These are phyloP conservation scores for Chlamydomonas sp. DNA, from an alignment of 139 green algal species.

Conservation along the genomic window DNA sequence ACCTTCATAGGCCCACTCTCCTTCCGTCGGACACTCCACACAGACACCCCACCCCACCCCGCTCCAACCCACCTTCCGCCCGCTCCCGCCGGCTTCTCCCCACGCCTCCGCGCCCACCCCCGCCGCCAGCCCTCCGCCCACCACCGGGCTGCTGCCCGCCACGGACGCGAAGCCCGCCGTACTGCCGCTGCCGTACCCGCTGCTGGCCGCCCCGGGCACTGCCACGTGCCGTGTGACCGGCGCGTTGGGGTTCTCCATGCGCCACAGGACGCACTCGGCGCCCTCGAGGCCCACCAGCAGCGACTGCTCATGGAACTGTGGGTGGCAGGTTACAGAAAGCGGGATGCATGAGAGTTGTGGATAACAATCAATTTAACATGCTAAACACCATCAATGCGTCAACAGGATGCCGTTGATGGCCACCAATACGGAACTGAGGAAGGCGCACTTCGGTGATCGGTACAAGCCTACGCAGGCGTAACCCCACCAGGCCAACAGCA, in stretches of 20 bases:
- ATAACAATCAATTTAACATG: not conserved
- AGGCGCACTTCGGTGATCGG: too few relatives aligned
- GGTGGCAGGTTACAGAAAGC: not conserved
- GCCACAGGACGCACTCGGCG: constrained; percentile 47
- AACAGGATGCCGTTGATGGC: too few relatives aligned
- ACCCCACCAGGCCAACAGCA: too few relatives aligned
- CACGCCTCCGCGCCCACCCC: not conserved
- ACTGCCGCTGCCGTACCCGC: not conserved
- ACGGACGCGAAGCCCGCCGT: not conserved
- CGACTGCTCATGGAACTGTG: constrained; percentile 49
- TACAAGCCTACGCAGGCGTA: too few relatives aligned
- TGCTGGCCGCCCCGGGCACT: not conserved
- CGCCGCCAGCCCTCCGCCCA: not conserved
- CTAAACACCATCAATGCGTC: too few relatives aligned
- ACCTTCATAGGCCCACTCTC: too few relatives aligned
- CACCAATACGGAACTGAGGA: too few relatives aligned
- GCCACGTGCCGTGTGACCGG: not conserved
- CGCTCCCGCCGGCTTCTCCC: not conserved
- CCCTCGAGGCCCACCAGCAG: constrained; percentile 54
- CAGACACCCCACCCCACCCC: too few relatives aligned
- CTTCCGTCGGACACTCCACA: too few relatives aligned
- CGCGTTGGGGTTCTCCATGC: constrained; percentile 40
- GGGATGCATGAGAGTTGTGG: not conserved
- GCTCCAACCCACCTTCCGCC: not conserved
- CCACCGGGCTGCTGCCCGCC: not conserved